A percentile compares a stretch with the other conserved stretches of the same genome.
These are phyloP conservation scores for Evernia prunastri DNA, from an alignment of 495 filamentous ascomycete genomes.

Conservation along the genomic window DNA sequence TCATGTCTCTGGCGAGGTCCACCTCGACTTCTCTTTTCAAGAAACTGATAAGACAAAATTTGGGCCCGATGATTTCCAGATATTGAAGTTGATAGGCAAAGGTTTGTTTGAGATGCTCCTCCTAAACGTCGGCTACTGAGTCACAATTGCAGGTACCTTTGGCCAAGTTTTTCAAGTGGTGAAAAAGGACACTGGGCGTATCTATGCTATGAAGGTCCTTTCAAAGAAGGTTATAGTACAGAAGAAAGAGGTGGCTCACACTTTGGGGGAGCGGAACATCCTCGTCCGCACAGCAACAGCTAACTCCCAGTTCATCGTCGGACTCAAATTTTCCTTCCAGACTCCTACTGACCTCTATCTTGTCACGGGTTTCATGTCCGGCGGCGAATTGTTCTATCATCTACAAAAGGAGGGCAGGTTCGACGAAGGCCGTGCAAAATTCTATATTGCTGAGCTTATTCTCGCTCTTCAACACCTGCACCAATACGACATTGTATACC, in stretches of 20 bases:
- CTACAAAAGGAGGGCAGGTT: slow-evolving; percentile 96
- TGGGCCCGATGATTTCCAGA: slow-evolving; percentile 93
- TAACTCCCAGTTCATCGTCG: slow-evolving; percentile 95
- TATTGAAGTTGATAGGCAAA: slow-evolving; percentile 93
- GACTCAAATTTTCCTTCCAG: slow-evolving; percentile 98
- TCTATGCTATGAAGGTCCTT: slow-evolving; percentile 98
- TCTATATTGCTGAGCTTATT: slow-evolving; percentile 98
- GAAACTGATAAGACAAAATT: slow-evolving; percentile 88
- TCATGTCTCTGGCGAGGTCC: slow-evolving; percentile 84
- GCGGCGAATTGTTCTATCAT: slow-evolving; percentile 97
- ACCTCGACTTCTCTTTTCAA: slow-evolving; percentile 78
- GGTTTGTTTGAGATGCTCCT: slow-evolving; percentile 37
- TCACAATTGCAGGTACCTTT: slow-evolving; percentile 56
- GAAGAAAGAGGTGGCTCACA: slow-evolving; percentile 98
- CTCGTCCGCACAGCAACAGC: slow-evolving; percentile 91
- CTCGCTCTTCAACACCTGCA: slow-evolving; percentile 93
- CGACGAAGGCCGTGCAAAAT: slow-evolving; percentile 89
- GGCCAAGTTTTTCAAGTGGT: slow-evolving; percentile 99
- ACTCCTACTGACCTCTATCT: slow-evolving; percentile 94
- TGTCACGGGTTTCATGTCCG: slow-evolving; percentile 99
- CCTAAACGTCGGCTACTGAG: slow-evolving; percentile 11
- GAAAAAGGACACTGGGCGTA: slow-evolving; percentile 91
- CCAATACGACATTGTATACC: slow-evolving; percentile 94
- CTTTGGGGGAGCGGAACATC: slow-evolving; percentile 93
- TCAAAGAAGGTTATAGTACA: slow-evolving; percentile 99